Evolutionary conservation across 495 filamentous ascomycete genomes (phyloP), one percentile per base, ranked within the genome.

Genomic region (Lichina pygmaea): DNA sequence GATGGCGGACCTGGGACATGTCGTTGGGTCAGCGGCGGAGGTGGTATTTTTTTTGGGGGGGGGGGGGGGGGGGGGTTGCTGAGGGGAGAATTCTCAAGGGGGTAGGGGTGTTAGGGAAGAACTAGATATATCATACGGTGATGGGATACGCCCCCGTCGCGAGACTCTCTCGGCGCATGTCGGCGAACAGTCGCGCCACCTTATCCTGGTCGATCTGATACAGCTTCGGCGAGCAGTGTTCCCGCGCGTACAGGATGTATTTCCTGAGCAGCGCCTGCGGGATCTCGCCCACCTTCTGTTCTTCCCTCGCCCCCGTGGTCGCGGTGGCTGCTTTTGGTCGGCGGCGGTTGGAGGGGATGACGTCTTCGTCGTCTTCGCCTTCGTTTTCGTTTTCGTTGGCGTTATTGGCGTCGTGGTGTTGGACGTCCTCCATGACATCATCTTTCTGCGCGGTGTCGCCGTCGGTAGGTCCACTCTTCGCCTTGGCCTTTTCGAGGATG

Each of bases 151-250:
- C 85, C 3, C 89, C 89, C 12, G 89, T 95, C 0, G 86, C 86
- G 43, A 94, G 60, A 33, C 73, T 80, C 60, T 99, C 89, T 42
- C 85, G 67, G 46, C 89, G 67, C 85, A 99, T 93, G 62, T 99
- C 91, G 7, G 84, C 82, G 56, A 93, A 99, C 3, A 99, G 66
- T 39, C 84, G 68, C 11, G 91, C 81, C 33, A 99, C 71, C 62
- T 99, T 99, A 57, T 95, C 91, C 57, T 92, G 81, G 54, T 99
- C 91, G 62, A 99, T 94, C 57, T 95, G 84, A 55, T 94, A 86
- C 34, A 99, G 66, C 59, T 95, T 94, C 33, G 91, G 91, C 48
- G 70, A 67, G 60, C 82, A 91, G 51, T 75, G 75, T 58, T 95
- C 86, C 24, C 91, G 71, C 2, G 91, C 86, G 55, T 93, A 95